Evolutionary conservation across 495 filamentous ascomycete genomes (phyloP).

Genomic region (Daldinia bambusicola): DNA sequence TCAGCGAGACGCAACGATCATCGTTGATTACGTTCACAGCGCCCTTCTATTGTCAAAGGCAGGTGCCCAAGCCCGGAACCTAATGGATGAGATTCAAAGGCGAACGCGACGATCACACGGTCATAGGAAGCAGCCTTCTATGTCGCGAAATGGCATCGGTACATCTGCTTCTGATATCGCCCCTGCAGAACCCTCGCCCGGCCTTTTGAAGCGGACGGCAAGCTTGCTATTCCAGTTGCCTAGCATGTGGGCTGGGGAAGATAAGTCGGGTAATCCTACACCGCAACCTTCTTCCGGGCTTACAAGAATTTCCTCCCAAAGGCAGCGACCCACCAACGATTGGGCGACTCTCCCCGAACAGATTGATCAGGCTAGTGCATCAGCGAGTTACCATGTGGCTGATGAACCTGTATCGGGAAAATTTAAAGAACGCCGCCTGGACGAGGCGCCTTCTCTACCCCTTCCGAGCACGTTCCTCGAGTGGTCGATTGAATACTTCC

Average conservation of each 20-base stretch:
- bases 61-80: conserved; percentile 69
- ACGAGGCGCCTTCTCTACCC: conserved; percentile 70
- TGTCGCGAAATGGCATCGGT: conserved; percentile 55
- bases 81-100: conserved; percentile 81
- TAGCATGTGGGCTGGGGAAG: conserved; percentile 64
- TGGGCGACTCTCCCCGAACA: conserved; percentile 79
- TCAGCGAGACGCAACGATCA: conserved; percentile 78
- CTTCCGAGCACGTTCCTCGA: conserved; percentile 86
- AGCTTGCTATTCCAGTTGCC: conserved; percentile 62
- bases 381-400: conserved; percentile 78
- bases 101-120: conserved; percentile 62
- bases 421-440: conserved; percentile 70
- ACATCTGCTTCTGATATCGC: conserved; percentile 51
- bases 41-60: conserved; percentile 80
- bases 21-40: conserved; percentile 86
- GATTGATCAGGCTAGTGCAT: conserved; percentile 72
- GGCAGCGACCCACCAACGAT: conserved; percentile 67
- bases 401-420: conserved; percentile 78
- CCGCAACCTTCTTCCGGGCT: conserved; percentile 51
- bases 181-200: conserved; percentile 56
- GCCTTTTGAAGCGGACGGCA: conserved; percentile 63
- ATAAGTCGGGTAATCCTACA: conserved; percentile 42
- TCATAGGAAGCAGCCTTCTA: conserved; percentile 56
- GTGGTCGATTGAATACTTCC: conserved; percentile 98
- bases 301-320: conserved; percentile 56